phyloP scores from a whole-genome alignment of 495 filamentous ascomycete genomes.

The Penicillium tannophilum region DNA sequence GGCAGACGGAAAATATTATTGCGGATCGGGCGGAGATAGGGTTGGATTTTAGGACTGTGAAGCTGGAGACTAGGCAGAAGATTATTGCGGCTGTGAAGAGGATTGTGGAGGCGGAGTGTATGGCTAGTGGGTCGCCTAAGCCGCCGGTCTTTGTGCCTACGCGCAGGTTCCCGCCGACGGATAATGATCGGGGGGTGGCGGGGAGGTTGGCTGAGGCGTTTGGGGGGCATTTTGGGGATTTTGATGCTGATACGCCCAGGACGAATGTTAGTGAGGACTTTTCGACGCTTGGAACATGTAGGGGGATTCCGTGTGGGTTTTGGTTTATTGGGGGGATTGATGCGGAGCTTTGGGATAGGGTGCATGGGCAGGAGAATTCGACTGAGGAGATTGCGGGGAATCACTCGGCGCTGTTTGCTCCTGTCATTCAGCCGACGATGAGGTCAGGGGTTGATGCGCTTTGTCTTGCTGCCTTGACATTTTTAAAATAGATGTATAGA shows the following conservation, averaged over 20 bases:
- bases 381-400: conserved; percentile 48
- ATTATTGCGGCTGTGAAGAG: conserved; percentile 45
- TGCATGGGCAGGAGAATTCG: conserved; percentile 16
- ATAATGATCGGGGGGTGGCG: conserved; percentile 39
- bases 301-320: conserved; percentile 42
- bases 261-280: conserved; percentile 51
- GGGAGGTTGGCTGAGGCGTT: conserved; percentile 37
- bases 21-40: conserved; percentile 48
- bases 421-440: conserved; percentile 65
- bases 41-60: conserved; percentile 49
- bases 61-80: conserved; percentile 38
- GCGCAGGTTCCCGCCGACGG: conserved; percentile 46
- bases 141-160: conserved; percentile 47
- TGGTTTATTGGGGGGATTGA: conserved; percentile 53
- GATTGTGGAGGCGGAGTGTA: conserved; percentile 23
- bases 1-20: conserved; percentile 57
- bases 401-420: conserved; percentile 63
- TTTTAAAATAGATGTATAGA: conserved; percentile 24
- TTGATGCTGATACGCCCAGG: conserved; percentile 38
- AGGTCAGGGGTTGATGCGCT: conserved; percentile 57
- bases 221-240: conserved; percentile 39
- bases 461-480: conserved; percentile 57
- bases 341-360: conserved; percentile 45
- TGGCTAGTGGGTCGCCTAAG: conserved; percentile 47
- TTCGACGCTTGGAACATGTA: conserved; percentile 41